Evolutionary conservation across 1,284 basidiomycete genomes (phyloP).

Genomic region (Volvariella surrecta): DNA sequence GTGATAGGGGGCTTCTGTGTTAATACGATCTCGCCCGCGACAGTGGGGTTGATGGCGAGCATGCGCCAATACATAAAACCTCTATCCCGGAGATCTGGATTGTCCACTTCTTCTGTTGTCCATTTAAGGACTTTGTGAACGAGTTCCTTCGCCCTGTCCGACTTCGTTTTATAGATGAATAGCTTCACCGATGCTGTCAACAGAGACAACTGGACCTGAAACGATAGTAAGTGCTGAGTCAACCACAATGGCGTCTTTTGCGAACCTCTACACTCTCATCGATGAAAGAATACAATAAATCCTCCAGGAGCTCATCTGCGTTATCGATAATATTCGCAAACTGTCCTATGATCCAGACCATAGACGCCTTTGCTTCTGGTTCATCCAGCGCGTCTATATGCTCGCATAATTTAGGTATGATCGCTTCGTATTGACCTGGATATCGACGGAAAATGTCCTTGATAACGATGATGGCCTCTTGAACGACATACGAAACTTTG

Average conservation of each 20-base stretch:
- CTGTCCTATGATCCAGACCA: constrained; percentile 98
- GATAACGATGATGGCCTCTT: constrained; percentile 96
- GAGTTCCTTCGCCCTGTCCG: constrained; percentile 81
- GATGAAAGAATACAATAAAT: constrained; percentile 85
- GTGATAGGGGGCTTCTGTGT: constrained; percentile 93
- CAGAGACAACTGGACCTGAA: constrained; percentile 89
- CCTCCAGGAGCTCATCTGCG: constrained; percentile 90
- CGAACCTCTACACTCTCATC: constrained; percentile 88
- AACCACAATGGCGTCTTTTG: constrained; percentile 7
- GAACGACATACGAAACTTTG: constrained; percentile 94
- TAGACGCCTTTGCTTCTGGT: constrained; percentile 92
- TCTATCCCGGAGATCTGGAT: constrained; percentile 92
- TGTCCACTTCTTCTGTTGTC: constrained; percentile 96
- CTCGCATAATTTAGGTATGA: constrained; percentile 89
- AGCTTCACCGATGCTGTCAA: constrained; percentile 95
- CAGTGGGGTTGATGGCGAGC: constrained; percentile 87
- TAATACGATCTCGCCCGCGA: constrained; percentile 89
- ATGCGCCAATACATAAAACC: constrained; percentile 99
- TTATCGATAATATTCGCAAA: constrained; percentile 96
- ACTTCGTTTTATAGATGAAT: constrained; percentile 86
- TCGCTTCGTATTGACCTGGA: constrained; percentile 92
- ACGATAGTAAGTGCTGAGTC: not conserved
- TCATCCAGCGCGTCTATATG: constrained; percentile 91
- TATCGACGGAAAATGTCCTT: constrained; percentile 98
- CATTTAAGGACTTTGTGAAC: constrained; percentile 96